These are phyloP conservation scores for Saccharomyces hybrid DNA, from an alignment of 1,139 yeast species.

Conservation along the genomic window DNA sequence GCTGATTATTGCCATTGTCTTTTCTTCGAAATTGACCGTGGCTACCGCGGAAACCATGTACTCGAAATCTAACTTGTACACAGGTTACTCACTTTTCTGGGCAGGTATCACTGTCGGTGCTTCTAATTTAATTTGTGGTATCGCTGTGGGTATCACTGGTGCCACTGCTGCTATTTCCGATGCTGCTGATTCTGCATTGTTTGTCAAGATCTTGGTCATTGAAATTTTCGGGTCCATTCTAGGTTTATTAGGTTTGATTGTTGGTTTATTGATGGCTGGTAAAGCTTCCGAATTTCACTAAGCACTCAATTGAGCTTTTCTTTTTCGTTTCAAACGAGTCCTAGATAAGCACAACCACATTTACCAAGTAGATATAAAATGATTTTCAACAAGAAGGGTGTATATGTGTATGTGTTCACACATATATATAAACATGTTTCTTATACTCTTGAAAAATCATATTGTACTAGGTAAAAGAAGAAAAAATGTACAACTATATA, in stretches of 20 bases:
- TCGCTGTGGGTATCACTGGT: slow-evolving; percentile 96
- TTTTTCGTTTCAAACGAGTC: not conserved
- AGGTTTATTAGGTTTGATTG: slow-evolving; percentile 91
- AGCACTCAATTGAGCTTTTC: slow-evolving; percentile 3
- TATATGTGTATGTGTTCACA: not conserved
- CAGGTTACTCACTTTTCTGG: slow-evolving; percentile 94
- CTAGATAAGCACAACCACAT: not conserved
- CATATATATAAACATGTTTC: not conserved
- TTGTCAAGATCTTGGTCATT: slow-evolving; percentile 90
- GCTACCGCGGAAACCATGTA: slow-evolving; percentile 50
- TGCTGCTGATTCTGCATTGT: slow-evolving; percentile 92
- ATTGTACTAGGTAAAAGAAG: not conserved
- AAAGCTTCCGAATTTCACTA: slow-evolving; percentile 74
- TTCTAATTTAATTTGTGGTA: slow-evolving; percentile 90
- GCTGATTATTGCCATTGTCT: slow-evolving; percentile 94
- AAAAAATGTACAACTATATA: not conserved
- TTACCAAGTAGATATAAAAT: not conserved
- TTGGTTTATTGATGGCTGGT: slow-evolving; percentile 93
- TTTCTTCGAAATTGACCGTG: slow-evolving; percentile 82
- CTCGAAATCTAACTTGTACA: slow-evolving; percentile 81
- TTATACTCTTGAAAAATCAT: not conserved
- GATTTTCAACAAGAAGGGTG: not conserved
- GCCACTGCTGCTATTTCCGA: slow-evolving; percentile 96
- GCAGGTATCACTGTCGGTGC: slow-evolving; percentile 95
- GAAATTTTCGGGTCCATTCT: slow-evolving; percentile 95